These are phyloP conservation scores for Tinospora cordifolia DNA, from an alignment of 164 flowering plant species.

Conservation along the genomic window DNA sequence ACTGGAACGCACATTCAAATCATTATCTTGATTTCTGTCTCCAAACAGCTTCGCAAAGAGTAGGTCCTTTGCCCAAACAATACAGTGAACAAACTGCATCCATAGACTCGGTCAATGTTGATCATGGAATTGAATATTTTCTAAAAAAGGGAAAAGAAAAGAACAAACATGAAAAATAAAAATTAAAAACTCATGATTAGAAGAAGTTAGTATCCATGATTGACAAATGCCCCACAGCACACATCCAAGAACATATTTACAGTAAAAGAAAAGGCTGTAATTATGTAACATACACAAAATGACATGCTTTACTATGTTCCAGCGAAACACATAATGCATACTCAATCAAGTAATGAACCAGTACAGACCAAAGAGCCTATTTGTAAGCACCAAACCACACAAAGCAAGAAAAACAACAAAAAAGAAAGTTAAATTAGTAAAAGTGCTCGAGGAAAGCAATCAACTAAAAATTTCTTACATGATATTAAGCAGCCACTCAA, in stretches of 20 bases:
- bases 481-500: background rate
- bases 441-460: background rate
- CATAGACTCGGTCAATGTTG: constrained; percentile 7
- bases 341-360: background rate
- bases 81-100: constrained; percentile 95
- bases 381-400: background rate
- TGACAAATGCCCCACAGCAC: background rate
- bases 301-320: background rate
- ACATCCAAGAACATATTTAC: background rate
- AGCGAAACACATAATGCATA: background rate
- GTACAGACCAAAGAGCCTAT: background rate
- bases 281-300: background rate
- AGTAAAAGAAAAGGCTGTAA: background rate
- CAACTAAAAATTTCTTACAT: background rate
- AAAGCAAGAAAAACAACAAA: background rate
- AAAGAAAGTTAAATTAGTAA: background rate
- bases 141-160: background rate
- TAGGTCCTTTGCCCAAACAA: constrained; percentile 99
- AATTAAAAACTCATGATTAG: too few species aligned
- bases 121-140: background rate
- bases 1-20: constrained; percentile 76
- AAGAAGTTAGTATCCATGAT: background rate
- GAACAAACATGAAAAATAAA: background rate
- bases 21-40: constrained; percentile 88
- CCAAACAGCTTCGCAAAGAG: constrained; percentile 93